Percentiles rank a stretch among this genome's conserved stretches.
Conservation (phyloP, 2,329 filamentous ascomycete genomes). For the Paraphoma chrysanthemicola region DNA sequence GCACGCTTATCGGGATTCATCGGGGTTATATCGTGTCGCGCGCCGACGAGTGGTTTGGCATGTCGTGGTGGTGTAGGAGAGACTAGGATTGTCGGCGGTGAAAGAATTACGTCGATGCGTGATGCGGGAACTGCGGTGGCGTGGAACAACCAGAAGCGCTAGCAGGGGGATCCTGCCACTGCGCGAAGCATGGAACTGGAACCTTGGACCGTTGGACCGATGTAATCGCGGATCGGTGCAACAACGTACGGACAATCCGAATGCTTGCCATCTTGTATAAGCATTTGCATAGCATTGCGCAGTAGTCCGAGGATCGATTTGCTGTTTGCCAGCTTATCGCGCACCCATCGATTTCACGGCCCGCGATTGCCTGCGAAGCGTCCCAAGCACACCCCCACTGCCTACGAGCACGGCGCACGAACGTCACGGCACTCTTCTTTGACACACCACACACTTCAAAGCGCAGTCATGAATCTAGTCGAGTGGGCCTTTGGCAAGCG, state of each 20-base stretch:
- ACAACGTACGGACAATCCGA: neutral
- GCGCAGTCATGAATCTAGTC: slow-evolving; percentile 71
- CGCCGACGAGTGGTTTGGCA: slow-evolving; percentile 29
- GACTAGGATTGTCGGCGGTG: neutral
- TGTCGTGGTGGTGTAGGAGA: slow-evolving; percentile 33
- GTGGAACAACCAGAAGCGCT: neutral
- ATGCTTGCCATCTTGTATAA: too few relatives aligned
- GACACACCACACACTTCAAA: too few relatives aligned
- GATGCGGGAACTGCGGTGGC: slow-evolving; percentile 1
- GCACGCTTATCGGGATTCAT: slow-evolving; percentile 40
- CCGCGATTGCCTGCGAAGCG: neutral
- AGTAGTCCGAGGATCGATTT: too few relatives aligned
- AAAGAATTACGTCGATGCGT: slow-evolving; percentile 4
- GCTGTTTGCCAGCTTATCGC: too few relatives aligned
- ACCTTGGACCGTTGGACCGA: too few relatives aligned
- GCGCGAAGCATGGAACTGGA: neutral
- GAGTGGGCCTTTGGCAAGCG: slow-evolving; percentile 99
- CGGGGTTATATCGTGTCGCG: slow-evolving; percentile 19
- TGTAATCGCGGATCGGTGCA: neutral
- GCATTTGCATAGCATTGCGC: too few relatives aligned
- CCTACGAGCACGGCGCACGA: slow-evolving; percentile 4
- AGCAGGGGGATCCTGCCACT: neutral
- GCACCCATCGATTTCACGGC: neutral
- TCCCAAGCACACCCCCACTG: slow-evolving; percentile 4
- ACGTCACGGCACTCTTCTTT: neutral